Conservation (phyloP, 345 rosid species). For the Raphanus sativus region DNA sequence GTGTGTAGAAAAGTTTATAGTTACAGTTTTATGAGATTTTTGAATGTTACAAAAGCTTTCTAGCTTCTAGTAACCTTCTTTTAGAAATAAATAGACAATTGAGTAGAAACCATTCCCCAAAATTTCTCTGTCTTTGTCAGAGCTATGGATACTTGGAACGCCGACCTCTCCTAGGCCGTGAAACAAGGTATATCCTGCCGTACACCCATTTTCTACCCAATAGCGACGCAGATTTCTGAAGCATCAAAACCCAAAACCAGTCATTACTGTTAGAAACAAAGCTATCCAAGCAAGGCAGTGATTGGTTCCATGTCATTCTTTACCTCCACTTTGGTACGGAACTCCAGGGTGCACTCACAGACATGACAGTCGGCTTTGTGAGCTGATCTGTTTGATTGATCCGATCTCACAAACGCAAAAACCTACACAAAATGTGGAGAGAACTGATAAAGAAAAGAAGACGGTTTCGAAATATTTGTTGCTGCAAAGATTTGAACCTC, state of each 20-base stretch:
- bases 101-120: slow-evolving; percentile 29
- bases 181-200: slow-evolving; percentile 84
- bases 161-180: slow-evolving; percentile 54
- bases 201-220: slow-evolving; percentile 80
- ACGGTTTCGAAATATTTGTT: not conserved
- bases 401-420: slow-evolving; percentile 78
- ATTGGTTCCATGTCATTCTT: slow-evolving; percentile 1
- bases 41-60: not conserved
- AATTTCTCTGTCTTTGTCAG: not conserved
- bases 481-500: slow-evolving; percentile 58
- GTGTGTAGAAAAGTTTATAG: not conserved
- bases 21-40: not conserved
- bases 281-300: not conserved
- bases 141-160: slow-evolving; percentile 46
- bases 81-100: not conserved
- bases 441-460: not conserved
- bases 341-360: slow-evolving; percentile 77
- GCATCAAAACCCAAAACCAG: slow-evolving; percentile 11
- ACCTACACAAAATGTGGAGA: slow-evolving; percentile 51
- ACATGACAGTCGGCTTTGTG: slow-evolving; percentile 95
- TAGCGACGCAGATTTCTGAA: slow-evolving; percentile 61
- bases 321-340: slow-evolving; percentile 61
- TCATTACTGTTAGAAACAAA: not conserved
- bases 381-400: slow-evolving; percentile 55
- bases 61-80: not conserved